A percentile compares a stretch with the other conserved stretches of the same genome.
These are phyloP conservation scores for Xylaria arbuscula DNA, from an alignment of 2,329 filamentous ascomycete genomes.

Conservation along the genomic window DNA sequence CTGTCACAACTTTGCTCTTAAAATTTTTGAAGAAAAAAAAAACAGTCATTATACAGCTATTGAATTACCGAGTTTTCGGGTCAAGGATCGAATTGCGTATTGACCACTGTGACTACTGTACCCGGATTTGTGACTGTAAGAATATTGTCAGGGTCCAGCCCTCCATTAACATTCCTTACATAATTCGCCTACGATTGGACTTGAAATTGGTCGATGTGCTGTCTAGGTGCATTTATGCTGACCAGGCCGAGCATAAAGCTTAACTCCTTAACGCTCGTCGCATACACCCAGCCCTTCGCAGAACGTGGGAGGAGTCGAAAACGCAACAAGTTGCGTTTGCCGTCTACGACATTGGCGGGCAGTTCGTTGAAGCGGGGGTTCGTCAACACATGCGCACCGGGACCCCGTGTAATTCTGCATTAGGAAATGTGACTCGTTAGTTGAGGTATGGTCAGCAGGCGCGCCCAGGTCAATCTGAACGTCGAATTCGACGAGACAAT, in stretches of 20 bases:
- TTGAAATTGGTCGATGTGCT: slow-evolving; percentile 21
- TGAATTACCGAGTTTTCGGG: too few relatives aligned
- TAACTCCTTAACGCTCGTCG: slow-evolving; percentile 9
- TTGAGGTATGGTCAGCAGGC: background rate
- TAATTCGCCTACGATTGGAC: slow-evolving; percentile 15
- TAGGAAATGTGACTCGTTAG: background rate
- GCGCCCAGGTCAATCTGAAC: slow-evolving; percentile 13
- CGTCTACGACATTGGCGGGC: background rate
- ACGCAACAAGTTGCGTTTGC: background rate
- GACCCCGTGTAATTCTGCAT: slow-evolving; percentile 1
- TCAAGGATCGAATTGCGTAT: slow-evolving; percentile 1
- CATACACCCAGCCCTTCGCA: slow-evolving; percentile 16
- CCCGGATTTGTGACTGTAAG: slow-evolving; percentile 15
- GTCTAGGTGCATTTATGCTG: background rate
- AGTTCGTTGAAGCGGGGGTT: slow-evolving; percentile 29
- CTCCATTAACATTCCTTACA: slow-evolving; percentile 5
- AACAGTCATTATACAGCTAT: too few relatives aligned
- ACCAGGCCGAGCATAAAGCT: slow-evolving; percentile 16
- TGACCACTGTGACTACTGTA: slow-evolving; percentile 14
- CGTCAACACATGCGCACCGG: slow-evolving; percentile 13
- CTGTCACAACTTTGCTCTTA: too few relatives aligned
- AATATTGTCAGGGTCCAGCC: slow-evolving; percentile 7
- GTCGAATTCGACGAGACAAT: slow-evolving; percentile 9
- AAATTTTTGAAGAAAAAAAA: too few relatives aligned
- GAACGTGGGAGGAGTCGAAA: slow-evolving; percentile 15